phyloP scores from a whole-genome alignment of 2,329 filamentous ascomycete species.

The Calonectria henricotiae region DNA sequence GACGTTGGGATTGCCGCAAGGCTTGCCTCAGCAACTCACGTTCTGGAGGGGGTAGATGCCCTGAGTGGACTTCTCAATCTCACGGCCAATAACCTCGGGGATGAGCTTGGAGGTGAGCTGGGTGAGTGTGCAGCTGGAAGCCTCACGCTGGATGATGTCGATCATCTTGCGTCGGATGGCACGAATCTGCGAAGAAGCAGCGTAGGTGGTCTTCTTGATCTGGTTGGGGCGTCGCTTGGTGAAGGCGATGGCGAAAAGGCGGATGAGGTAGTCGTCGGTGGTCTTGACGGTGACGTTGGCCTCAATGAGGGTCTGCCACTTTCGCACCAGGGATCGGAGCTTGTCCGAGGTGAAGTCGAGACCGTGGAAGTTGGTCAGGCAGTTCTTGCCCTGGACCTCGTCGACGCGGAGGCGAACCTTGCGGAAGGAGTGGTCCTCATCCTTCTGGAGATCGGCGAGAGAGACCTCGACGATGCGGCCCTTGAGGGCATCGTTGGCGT shows the following conservation, averaged over 20 bases:
- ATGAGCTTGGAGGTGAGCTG: constrained; percentile 99
- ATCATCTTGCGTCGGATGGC: constrained; percentile 99
- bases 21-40: constrained; percentile 70
- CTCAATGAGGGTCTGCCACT: constrained; percentile 99
- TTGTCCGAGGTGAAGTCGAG: constrained; percentile 99
- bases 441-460: constrained; percentile 98
- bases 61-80: constrained; percentile 99
- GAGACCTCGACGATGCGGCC: constrained; percentile 99
- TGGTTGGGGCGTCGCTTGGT: constrained; percentile 99
- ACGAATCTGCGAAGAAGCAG: constrained; percentile 95
- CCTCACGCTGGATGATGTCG: constrained; percentile 98
- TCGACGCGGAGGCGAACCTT: constrained; percentile 99
- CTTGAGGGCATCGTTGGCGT: constrained; percentile 99
- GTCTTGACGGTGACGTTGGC: constrained; percentile 99
- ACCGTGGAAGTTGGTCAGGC: constrained; percentile 99
- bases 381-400: constrained; percentile 99
- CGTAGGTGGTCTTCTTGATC: constrained; percentile 99
- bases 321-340: constrained; percentile 98
- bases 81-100: constrained; percentile 98
- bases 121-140: constrained; percentile 91
- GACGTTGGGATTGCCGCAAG: neutral
- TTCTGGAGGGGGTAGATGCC: constrained; percentile 99
- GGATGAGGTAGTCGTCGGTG: constrained; percentile 99
- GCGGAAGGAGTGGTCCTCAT: constrained; percentile 99
- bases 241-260: constrained; percentile 99